Conservation (phyloP, 164 flowering plant species). For the Vitis rupestris region DNA sequence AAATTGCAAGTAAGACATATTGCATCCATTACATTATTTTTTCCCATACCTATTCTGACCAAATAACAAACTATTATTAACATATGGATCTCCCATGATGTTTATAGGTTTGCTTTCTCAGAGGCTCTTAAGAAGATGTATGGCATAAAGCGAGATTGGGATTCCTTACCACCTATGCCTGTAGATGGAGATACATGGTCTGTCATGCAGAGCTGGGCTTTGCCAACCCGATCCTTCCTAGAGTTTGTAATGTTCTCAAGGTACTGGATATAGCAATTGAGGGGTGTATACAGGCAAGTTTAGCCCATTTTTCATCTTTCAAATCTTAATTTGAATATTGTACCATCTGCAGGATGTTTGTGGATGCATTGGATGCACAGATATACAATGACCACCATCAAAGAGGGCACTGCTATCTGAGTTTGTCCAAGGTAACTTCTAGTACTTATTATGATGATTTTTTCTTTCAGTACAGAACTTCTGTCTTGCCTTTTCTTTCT, state of each 20-base stretch:
- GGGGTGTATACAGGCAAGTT: not conserved
- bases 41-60: no score
- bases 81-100: not conserved
- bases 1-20: no score
- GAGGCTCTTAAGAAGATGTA: constrained; percentile 81
- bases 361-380: constrained; percentile 80
- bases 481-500: no score
- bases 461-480: no score
- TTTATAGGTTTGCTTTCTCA: constrained; percentile 66
- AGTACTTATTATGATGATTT: no score
- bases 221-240: constrained; percentile 88
- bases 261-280: constrained; percentile 23
- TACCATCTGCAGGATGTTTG: constrained; percentile 74
- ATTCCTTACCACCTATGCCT: constrained; percentile 88
- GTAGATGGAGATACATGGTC: constrained; percentile 86
- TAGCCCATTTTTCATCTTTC: not conserved
- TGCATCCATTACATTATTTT: no score
- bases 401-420: constrained; percentile 70
- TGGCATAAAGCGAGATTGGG: constrained; percentile 52
- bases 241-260: constrained; percentile 98
- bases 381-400: constrained; percentile 78
- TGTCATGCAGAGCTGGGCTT: constrained; percentile 85
- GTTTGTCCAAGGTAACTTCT: constrained; percentile 64
- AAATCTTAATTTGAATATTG: not conserved
- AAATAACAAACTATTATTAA: not conserved